These are phyloP conservation scores for Aphanomyces stellatus DNA, from an alignment of 352 stramenopile species.

Conservation along the genomic window DNA sequence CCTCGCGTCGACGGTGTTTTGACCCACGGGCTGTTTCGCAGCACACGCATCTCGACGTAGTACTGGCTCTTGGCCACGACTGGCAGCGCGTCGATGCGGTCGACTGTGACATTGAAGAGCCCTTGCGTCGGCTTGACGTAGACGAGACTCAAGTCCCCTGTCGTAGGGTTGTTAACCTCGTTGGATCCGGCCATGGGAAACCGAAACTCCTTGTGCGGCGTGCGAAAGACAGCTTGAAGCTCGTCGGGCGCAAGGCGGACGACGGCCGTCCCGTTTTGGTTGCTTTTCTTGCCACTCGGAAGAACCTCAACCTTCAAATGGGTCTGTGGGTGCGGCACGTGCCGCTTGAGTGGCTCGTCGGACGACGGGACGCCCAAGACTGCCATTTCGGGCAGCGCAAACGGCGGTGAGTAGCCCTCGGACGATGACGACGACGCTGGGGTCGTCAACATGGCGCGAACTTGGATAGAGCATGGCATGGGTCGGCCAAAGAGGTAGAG, in stretches of 20 bases:
- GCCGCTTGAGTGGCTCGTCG: neutral
- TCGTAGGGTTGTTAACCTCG: too few relatives aligned
- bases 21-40: conserved; percentile 16
- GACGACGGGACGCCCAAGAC: neutral
- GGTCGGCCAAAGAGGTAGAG: neutral
- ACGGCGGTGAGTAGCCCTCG: neutral
- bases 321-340: neutral
- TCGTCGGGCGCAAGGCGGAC: neutral
- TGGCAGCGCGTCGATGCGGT: neutral
- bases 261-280: neutral
- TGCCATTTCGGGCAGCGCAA: conserved; percentile 1
- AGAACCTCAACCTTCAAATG: neutral
- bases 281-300: neutral
- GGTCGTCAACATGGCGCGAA: neutral
- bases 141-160: conserved; percentile 14
- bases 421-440: neutral
- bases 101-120: neutral
- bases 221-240: neutral
- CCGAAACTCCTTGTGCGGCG: conserved; percentile 1
- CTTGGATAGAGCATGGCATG: neutral
- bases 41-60: conserved; percentile 7
- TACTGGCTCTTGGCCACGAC: neutral
- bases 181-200: neutral
- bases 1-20: neutral
- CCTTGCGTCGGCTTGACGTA: conserved; percentile 15